Evolutionary conservation across 805 yeast genomes (phyloP).

Genomic region (Ogataea trehaloabstinens): DNA sequence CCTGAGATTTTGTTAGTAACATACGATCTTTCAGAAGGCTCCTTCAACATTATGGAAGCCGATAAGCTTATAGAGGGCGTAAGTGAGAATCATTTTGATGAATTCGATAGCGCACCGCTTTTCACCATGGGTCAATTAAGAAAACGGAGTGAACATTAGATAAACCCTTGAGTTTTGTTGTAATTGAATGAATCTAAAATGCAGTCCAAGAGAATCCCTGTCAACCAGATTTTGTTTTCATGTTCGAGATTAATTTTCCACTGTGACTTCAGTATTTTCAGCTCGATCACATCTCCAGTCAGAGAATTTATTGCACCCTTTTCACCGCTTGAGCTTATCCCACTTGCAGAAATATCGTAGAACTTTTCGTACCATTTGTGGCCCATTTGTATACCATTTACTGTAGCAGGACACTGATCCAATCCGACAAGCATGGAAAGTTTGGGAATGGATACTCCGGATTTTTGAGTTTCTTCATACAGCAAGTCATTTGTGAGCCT

Average conservation of each 20-base stretch:
- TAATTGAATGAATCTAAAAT: slow-evolving; percentile 25
- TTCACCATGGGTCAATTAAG: slow-evolving; percentile 52
- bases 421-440: slow-evolving; percentile 23
- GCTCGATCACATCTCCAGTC: slow-evolving; percentile 41
- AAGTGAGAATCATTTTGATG: slow-evolving; percentile 33
- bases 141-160: slow-evolving; percentile 63
- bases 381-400: slow-evolving; percentile 31
- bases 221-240: slow-evolving; percentile 23
- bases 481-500: slow-evolving; percentile 24
- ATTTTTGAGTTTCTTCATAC: slow-evolving; percentile 19
- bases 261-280: slow-evolving; percentile 40
- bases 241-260: slow-evolving; percentile 36
- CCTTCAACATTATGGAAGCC: slow-evolving; percentile 12
- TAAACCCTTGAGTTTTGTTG: slow-evolving; percentile 22
- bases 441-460: slow-evolving; percentile 10
- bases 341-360: background rate
- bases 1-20: slow-evolving; percentile 20
- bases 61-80: slow-evolving; percentile 31
- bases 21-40: slow-evolving; percentile 25
- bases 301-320: slow-evolving; percentile 3
- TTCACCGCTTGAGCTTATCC: background rate
- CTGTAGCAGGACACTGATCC: slow-evolving; percentile 15
- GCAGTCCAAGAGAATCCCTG: slow-evolving; percentile 27
- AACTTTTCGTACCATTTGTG: slow-evolving; percentile 27
- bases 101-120: slow-evolving; percentile 48